phyloP scores from a whole-genome alignment of 2,329 filamentous ascomycete species.

The Aspergillus spinulosporus region DNA sequence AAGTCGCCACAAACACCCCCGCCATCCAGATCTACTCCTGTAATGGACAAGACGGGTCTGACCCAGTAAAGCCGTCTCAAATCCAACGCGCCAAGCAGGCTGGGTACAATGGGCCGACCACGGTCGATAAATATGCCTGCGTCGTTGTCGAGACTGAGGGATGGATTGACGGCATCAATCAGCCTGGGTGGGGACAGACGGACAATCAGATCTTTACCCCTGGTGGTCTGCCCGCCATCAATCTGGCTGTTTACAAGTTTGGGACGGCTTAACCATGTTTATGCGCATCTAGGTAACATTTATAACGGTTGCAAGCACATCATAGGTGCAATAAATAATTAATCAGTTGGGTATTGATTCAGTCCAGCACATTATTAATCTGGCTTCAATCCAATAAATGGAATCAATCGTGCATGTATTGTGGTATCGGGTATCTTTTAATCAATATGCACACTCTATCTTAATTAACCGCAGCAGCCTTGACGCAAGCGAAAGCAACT shows the following conservation, averaged over 20 bases:
- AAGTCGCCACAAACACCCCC: constrained; percentile 79
- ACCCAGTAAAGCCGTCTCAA: constrained; percentile 45
- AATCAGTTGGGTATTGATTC: neutral
- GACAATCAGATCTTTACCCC: constrained; percentile 45
- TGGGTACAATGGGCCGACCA: constrained; percentile 47
- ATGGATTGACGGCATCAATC: constrained; percentile 91
- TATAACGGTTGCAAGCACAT: neutral
- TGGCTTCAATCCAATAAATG: neutral
- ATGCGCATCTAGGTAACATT: neutral
- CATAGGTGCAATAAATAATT: neutral
- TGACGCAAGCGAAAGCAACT: neutral
- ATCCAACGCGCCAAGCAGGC: constrained; percentile 57
- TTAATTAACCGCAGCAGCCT: neutral
- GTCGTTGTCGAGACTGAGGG: constrained; percentile 89
- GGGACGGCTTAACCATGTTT: constrained; percentile 35
- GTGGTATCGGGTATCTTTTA: constrained; percentile 9
- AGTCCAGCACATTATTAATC: neutral
- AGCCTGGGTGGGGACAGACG: constrained; percentile 77
- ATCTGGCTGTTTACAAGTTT: constrained; percentile 48
- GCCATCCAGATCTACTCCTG: constrained; percentile 89
- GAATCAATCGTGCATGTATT: neutral
- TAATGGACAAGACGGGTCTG: constrained; percentile 69
- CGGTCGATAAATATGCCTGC: constrained; percentile 71
- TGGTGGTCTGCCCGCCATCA: constrained; percentile 41
- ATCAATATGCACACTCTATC: neutral